Base-by-base conservation (phyloP, 768 basidiomycete species). In the Termitomyces heimii region DNA sequence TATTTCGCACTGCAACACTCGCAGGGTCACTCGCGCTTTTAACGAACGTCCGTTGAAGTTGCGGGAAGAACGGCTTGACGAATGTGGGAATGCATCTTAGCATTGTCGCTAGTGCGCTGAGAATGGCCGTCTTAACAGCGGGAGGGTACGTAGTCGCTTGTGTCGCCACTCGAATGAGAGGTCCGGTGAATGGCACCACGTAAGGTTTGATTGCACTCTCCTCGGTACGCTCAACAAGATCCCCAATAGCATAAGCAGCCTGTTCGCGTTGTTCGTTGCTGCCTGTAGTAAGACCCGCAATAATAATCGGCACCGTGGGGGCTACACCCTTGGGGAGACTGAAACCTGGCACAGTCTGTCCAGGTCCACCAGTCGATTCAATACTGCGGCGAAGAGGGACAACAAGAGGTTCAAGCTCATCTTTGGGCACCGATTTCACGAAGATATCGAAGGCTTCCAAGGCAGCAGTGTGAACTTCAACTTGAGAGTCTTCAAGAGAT, bases 61-160 rank as follows among this genome's bases (percentile, higher is more conserved):
- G 97, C 2, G 96, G 97, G 82, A 98, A 98, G 86, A 98, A 98
- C 3, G 96, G 96, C 70, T 91, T 92, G 63, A 98, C 93, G 63
- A 96, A 91, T 4, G 79, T 75, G 0, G 95, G 94, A 24, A 97
- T 94, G 45, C 83, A 81, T 60, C 86, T 84, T 43, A 98, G 77
- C 84, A 98, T 92, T 22, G 86, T 83, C 0, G 86, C 83, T 50
- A 99, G 80, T 5, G 95, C 92, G 34, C 81, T 82, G 31, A 99
- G 80, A 62, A 99, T 95, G 13, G 89, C 94, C 4, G 84, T 84
- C 74, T 98, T 98, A 71, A 98, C 94, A 22, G 86, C 91, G 0
- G 95, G 90, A 7, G 97, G 94, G 69, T 94, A 91, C 0, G 89
- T 86, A 42, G 88, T 86, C 1, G 90, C 88, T 69, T 94, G 91